Conservation (phyloP, 2,329 filamentous ascomycete genomes). For the Ascosphaera pollenicola region DNA sequence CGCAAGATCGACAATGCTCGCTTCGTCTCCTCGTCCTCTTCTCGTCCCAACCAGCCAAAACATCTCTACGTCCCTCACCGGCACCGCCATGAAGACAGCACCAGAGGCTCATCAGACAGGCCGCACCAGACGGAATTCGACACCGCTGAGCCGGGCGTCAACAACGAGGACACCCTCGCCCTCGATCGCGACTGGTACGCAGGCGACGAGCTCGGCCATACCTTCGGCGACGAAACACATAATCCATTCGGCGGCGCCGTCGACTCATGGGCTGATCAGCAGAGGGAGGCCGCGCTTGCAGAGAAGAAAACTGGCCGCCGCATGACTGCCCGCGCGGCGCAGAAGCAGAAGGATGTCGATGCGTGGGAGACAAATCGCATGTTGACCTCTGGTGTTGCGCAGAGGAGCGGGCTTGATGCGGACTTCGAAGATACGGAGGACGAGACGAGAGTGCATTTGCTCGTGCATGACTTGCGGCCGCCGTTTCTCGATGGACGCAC, state of each 20-base stretch:
- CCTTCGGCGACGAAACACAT: slow-evolving; percentile 77
- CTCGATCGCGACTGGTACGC: slow-evolving; percentile 87
- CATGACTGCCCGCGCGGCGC: slow-evolving; percentile 51
- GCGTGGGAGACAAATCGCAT: slow-evolving; percentile 98
- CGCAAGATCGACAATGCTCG: slow-evolving; percentile 44
- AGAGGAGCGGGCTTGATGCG: slow-evolving; percentile 56
- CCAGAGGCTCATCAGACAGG: slow-evolving; percentile 9
- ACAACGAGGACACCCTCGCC: slow-evolving; percentile 47
- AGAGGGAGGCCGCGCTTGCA: slow-evolving; percentile 47
- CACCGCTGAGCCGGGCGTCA: slow-evolving; percentile 36
- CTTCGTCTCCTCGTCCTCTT: slow-evolving; percentile 30
- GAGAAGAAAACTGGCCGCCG: slow-evolving; percentile 60
- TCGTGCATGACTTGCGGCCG: slow-evolving; percentile 83
- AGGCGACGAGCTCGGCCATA: slow-evolving; percentile 65
- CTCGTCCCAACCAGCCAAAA: slow-evolving; percentile 18
- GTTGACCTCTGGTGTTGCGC: slow-evolving; percentile 88
- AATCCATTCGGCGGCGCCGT: slow-evolving; percentile 70
- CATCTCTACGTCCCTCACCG: slow-evolving; percentile 13
- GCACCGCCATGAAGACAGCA: slow-evolving; percentile 6
- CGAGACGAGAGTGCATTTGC: slow-evolving; percentile 63
- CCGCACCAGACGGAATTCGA: slow-evolving; percentile 36
- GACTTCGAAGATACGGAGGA: slow-evolving; percentile 78
- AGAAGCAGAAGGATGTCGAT: slow-evolving; percentile 85
- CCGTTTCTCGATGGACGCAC: slow-evolving; percentile 89
- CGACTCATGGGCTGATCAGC: slow-evolving; percentile 50